Percentiles rank a stretch among this genome's conserved stretches.
Conservation (phyloP, 2,329 filamentous ascomycete genomes). For the Ophiocordyceps camponoti-floridani region DNA sequence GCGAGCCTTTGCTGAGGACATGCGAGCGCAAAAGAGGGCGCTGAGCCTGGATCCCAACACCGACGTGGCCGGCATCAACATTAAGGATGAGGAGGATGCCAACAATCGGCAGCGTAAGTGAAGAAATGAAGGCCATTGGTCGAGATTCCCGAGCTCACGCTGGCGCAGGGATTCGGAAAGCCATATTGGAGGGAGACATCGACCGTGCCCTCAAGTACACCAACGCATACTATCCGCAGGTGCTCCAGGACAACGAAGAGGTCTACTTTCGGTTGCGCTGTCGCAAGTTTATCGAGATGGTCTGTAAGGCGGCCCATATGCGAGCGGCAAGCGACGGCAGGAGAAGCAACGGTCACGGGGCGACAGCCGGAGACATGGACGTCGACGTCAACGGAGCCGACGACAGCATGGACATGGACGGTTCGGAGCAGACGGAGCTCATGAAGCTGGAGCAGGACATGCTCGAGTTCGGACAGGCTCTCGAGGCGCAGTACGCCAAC, state of each 20-base stretch:
- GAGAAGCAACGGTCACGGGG: constrained; percentile 23
- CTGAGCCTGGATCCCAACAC: constrained; percentile 39
- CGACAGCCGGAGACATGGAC: constrained; percentile 39
- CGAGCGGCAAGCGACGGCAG: constrained; percentile 28
- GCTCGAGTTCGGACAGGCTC: constrained; percentile 59
- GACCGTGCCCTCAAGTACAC: constrained; percentile 78
- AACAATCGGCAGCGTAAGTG: constrained; percentile 65
- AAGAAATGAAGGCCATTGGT: background rate
- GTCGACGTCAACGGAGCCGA: constrained; percentile 30
- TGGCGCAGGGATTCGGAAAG: constrained; percentile 56
- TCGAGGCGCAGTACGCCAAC: constrained; percentile 59
- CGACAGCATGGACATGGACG: constrained; percentile 38
- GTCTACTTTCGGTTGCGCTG: constrained; percentile 81
- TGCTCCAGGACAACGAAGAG: constrained; percentile 62
- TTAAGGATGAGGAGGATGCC: constrained; percentile 72
- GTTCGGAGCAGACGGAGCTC: constrained; percentile 16
- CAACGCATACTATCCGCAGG: constrained; percentile 58
- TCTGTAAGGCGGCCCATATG: constrained; percentile 53
- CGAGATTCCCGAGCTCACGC: constrained; percentile 4
- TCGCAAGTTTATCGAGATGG: constrained; percentile 91
- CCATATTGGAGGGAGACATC: constrained; percentile 82
- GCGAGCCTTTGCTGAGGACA: constrained; percentile 69
- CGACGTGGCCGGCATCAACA: constrained; percentile 40
- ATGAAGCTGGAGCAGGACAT: constrained; percentile 45
- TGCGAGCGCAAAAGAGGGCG: constrained; percentile 54